Evolutionary conservation across 2,329 filamentous ascomycete species (phyloP), one percentile per base, ranked within the genome.

Genomic region (Orbilia ellipsospora): DNA sequence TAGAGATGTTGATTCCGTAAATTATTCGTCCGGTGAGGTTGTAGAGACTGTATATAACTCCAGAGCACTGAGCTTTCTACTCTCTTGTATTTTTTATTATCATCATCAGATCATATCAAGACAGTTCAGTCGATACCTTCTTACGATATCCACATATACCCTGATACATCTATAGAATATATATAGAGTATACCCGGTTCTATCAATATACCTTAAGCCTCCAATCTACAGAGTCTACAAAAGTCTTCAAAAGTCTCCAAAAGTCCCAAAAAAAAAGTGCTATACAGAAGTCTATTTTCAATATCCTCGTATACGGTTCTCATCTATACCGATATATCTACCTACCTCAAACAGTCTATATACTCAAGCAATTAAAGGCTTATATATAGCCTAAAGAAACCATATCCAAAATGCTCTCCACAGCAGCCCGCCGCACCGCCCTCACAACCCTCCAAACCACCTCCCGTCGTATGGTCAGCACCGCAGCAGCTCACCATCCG

Each of bases 91-190:
- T 36, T 36, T 36, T 36, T 57, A 51, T 67, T 63, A 64, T 74
- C 63, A 74, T 74, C 70, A 74, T 55, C 57, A 68, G 63, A 74
- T 74, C 70, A 74, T 61, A 55, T 63, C 65, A 69, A 67, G 51
- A 66, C 57, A 74, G 42, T 36, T 16, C 48, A 55, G 54, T 72
- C 31, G 31, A 36, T 36, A 36, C 31, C 31, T 23, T 23, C 2
- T 10, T 36, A 36, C 31, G 51, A 16, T 66, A 48, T 62, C 56
- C 67, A 66, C 56, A 66, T 23, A 67, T 63, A 66, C 28, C 16
- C 44, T 18, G 23, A n/a, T 31, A 42, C 31, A 12, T 45, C 36
- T 59, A 59, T 44, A 73, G 48, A 60, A 61, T 36, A 73, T 59
- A 44, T 15, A 31, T 64, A 54, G 20, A 44, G 31, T 31, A 50